Conservation (phyloP, 1,139 yeast genomes). For the Hyphopichia burtonii region DNA sequence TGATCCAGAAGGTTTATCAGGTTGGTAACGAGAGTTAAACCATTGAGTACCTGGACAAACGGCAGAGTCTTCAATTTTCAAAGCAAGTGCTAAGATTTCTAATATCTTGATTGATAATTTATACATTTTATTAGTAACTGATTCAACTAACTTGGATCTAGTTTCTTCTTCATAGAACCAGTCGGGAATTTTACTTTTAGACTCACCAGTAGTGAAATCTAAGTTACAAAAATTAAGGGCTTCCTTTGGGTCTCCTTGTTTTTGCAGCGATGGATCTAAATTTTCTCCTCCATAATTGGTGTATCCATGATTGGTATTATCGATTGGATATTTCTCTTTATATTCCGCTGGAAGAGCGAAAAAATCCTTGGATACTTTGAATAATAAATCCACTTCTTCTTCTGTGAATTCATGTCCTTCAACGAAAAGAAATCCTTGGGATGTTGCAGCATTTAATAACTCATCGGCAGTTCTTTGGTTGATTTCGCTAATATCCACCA, state of each 20-base stretch:
- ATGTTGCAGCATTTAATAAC: constrained; percentile 61
- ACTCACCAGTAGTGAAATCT: constrained; percentile 39
- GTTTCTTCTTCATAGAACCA: constrained; percentile 36
- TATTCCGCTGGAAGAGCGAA: constrained; percentile 51
- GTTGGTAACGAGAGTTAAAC: constrained; percentile 57
- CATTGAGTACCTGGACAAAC: constrained; percentile 44
- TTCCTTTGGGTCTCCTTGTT: constrained; percentile 62
- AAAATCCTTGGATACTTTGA: constrained; percentile 53
- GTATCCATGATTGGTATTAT: constrained; percentile 60
- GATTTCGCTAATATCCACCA: constrained; percentile 55
- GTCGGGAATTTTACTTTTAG: constrained; percentile 36
- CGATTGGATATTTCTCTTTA: constrained; percentile 49
- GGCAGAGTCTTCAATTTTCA: constrained; percentile 49
- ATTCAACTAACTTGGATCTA: constrained; percentile 30
- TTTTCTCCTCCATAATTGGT: constrained; percentile 61
- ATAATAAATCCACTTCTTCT: constrained; percentile 55
- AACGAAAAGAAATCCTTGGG: constrained; percentile 69
- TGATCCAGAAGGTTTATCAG: constrained; percentile 53
- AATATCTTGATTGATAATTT: constrained; percentile 41
- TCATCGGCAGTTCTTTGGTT: constrained; percentile 46
- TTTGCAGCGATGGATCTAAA: constrained; percentile 46
- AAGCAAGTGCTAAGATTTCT: constrained; percentile 56
- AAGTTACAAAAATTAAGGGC: constrained; percentile 47
- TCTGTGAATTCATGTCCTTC: constrained; percentile 70
- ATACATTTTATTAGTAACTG: constrained; percentile 41